Base-by-base conservation (phyloP, 2,329 filamentous ascomycete species). In the Fusarium buharicum region DNA sequence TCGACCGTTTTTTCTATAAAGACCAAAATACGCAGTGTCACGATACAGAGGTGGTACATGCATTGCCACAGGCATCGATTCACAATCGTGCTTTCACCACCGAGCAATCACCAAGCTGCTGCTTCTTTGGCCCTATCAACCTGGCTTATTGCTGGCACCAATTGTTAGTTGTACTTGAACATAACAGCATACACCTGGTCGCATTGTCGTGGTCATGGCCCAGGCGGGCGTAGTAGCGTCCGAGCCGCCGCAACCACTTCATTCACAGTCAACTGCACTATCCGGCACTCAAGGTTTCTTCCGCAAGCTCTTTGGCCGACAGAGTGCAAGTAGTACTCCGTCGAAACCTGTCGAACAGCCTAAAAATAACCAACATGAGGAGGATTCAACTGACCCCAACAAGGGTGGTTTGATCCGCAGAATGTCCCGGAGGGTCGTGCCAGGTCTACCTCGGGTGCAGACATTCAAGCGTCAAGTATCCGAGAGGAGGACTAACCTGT, bases 391-490 rank as follows among this genome's bases (percentile, higher is more conserved):
- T 46, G 76, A 76, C 38, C 57, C 63, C 27, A 58, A 68, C 48
- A 75, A 70, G 55, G 70, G 73, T 18, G 76, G 75, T 38, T 55
- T 79, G 41, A 75, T 78, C 30, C 77, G 78, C 50, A 80, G 80
- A 58, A 73, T 77, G 57, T 79, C 79, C 27, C 77, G 86, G 66
- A 87, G 83, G 70, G 91, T 92, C n/a, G 86, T 93, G 14, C 90
- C 92, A 16, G 89, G 90, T 14, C 78, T 97, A 33, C 91, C 92
- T 34, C 86, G 92, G 44, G 81, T 88, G 5, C 86, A 89, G 68
- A 96, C 92, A 0, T 93, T 96, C 77, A 90, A 88, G 75, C 86
- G 93, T 69, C 92, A 94, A 74, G 85, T 90, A 73, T 94, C 92
- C 24, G 93, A 97, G 76, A 84, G 86, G 62, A 85, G 92, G 67